Evolutionary conservation across 176 grass and related monocot species (phyloP).

Genomic region (Olyra latifolia): DNA sequence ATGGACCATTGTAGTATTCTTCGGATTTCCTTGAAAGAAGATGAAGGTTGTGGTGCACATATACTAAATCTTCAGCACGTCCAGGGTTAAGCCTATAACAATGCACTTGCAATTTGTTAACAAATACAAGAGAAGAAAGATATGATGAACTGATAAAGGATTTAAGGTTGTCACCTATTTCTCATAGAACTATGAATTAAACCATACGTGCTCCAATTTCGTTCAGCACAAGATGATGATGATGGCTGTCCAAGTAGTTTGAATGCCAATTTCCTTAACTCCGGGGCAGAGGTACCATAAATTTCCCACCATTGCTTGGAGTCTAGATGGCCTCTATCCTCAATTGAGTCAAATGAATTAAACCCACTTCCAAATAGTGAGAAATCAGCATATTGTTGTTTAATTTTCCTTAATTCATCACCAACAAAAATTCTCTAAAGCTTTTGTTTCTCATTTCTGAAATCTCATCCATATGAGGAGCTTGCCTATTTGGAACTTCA

Average conservation of each 20-base stretch:
- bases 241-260: neutral
- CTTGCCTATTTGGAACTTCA: no score
- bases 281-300: neutral
- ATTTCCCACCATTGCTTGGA: conserved; percentile 10
- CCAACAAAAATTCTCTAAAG: neutral
- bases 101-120: neutral
- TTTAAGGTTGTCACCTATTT: no score
- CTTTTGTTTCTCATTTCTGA: no score
- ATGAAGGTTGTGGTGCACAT: neutral
- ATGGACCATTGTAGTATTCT: neutral
- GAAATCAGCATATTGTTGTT: neutral
- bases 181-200: neutral
- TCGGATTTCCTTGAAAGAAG: neutral
- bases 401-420: neutral
- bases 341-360: neutral
- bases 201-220: conserved; percentile 4
- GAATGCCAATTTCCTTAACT: neutral
- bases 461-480: no score
- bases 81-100: neutral
- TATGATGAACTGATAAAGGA: no score
- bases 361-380: neutral
- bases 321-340: neutral
- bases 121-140: no score
- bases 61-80: neutral
- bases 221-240: conserved; percentile 8